These are phyloP conservation scores for Mortierella sp. DNA, from an alignment of 371 early-diverging fungal species.

Conservation along the genomic window DNA sequence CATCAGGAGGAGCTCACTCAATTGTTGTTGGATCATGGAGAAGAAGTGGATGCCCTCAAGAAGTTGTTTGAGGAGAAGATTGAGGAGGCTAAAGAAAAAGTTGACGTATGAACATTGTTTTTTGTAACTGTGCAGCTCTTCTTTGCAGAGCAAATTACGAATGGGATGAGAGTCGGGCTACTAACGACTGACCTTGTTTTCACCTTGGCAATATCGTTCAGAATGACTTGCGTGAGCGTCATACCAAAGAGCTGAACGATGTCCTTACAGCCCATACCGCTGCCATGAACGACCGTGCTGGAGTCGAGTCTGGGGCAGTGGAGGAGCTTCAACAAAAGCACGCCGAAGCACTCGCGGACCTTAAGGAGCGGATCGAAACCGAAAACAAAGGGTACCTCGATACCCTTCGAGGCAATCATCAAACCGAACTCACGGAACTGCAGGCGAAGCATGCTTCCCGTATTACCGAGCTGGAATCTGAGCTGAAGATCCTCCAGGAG, in stretches of 20 bases:
- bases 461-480: constrained; percentile 24
- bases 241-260: constrained; percentile 37
- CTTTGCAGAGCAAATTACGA: background rate
- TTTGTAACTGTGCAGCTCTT: too few species aligned
- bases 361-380: constrained; percentile 40
- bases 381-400: constrained; percentile 36
- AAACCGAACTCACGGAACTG: constrained; percentile 19
- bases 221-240: constrained; percentile 42
- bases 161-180: background rate
- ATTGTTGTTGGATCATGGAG: constrained; percentile 26
- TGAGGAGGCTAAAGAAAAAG: constrained; percentile 46
- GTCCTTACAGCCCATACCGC: constrained; percentile 47
- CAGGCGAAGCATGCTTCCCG: constrained; percentile 28
- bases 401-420: constrained; percentile 17
- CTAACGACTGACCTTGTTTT: background rate
- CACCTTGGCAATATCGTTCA: background rate
- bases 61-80: constrained; percentile 30
- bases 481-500: constrained; percentile 38
- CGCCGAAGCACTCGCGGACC: constrained; percentile 22
- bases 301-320: constrained; percentile 42
- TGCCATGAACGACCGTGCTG: constrained; percentile 47
- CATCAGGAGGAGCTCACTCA: constrained; percentile 47
- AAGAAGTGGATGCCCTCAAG: constrained; percentile 40
- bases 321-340: constrained; percentile 37
- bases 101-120: constrained; percentile 26